Evolutionary conservation across 129 eudicot species (phyloP), one percentile per base, ranked within the genome.

Genomic region (Centella asiatica): DNA sequence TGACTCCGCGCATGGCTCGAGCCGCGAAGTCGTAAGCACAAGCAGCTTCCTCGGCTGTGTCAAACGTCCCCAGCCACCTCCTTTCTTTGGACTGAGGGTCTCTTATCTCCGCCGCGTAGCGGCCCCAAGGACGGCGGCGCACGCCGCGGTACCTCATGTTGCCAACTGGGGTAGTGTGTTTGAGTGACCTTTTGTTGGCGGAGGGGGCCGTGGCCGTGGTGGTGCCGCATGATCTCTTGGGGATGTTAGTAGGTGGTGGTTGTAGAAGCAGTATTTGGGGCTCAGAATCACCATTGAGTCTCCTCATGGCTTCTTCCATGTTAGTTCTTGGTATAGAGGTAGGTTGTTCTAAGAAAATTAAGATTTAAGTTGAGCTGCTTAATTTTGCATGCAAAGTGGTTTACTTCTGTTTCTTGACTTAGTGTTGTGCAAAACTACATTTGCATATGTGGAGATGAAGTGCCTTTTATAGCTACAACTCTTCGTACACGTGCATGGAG

Each of bases 31-130:
- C 97, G 70, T 89, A 89, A 24, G 97, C 97, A 52, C 85, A 75
- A 66, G 97, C 97, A 28, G 97, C 97, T 75, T 89, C 97, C 73
- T 89, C 88, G 63, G 97, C 97, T 64, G 97, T 82, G 42, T 89
- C 97, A 67, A 89, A 89, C n/a, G 97, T 89, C 18, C 97, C 97
- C 17, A 89, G 84, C 97, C 97, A 89, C 46, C 85, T 95, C 47
- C 97, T 78, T 62, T 89, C 95, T 75, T 89, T 89, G 51, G 97
- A 85, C 58, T 86, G 77, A 2, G 97, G 97, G 78, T 89, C 97
- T 44, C 97, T 71, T 32, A 89, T 89, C 66, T 89, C 97, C 0
- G 97, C 97, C 1, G 97, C 97, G 19, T 89, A 89, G 20, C 95
- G 72, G 20, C 97, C 97, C 97, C 97, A 89, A 1, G 97, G 95